phyloP scores from a whole-genome alignment of 768 basidiomycete genomes.

The Leucocoprinus sp. region DNA sequence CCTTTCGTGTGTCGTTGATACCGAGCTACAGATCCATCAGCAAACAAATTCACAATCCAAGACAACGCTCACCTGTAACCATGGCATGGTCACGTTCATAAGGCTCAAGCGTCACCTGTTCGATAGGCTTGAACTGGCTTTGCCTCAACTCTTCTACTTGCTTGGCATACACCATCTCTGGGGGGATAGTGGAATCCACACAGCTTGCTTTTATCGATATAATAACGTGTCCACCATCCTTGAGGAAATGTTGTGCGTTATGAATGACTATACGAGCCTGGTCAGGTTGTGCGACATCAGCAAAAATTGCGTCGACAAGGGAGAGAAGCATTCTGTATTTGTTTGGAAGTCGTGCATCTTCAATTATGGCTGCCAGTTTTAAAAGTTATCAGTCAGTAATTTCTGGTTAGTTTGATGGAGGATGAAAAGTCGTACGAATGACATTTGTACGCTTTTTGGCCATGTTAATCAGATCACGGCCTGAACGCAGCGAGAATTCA shows the following conservation, averaged over 20 bases:
- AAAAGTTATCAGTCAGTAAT: constrained; percentile 2
- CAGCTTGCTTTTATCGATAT: constrained; percentile 99
- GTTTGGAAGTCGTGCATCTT: constrained; percentile 94
- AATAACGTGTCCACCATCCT: constrained; percentile 84
- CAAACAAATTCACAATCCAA: not conserved
- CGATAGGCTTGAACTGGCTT: constrained; percentile 83
- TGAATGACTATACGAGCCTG: constrained; percentile 93
- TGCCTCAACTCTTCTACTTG: constrained; percentile 79
- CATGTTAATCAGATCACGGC: constrained; percentile 98
- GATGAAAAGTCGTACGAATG: constrained; percentile 74
- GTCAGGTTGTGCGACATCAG: constrained; percentile 97
- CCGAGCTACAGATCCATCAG: constrained; percentile 13
- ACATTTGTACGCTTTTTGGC: constrained; percentile 99
- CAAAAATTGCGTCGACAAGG: constrained; percentile 95
- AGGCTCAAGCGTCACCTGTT: constrained; percentile 93
- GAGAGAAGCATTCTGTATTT: constrained; percentile 96
- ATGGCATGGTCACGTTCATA: constrained; percentile 90
- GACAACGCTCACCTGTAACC: constrained; percentile 57
- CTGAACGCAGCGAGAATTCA: constrained; percentile 94
- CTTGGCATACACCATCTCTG: constrained; percentile 81
- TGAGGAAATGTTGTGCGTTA: constrained; percentile 95
- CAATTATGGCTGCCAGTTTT: constrained; percentile 68
- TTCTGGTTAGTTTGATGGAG: not conserved
- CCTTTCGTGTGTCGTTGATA: constrained; percentile 20
- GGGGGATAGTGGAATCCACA: constrained; percentile 91